Percentiles rank a stretch among this genome's conserved stretches.
These are phyloP conservation scores for Backusella morwellensis DNA, from an alignment of 192 early-diverging fungal species.

Conservation along the genomic window DNA sequence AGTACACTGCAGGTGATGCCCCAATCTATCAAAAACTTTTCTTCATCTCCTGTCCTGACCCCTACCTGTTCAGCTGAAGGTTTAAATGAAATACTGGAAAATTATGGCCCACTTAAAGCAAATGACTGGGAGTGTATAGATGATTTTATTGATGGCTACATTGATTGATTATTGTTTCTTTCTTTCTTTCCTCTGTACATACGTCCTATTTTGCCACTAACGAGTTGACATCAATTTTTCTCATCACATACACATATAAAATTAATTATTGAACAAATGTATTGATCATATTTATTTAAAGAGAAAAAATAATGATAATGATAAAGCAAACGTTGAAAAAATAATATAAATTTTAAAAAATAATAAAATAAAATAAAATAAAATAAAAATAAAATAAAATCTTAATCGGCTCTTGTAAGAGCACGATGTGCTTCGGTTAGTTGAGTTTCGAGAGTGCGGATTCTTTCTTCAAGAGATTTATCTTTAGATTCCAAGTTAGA, in stretches of 20 bases:
- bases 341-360: too few relatives aligned
- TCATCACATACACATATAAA: background rate
- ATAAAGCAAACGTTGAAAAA: too few relatives aligned
- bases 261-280: background rate
- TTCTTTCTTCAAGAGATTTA: slow-evolving; percentile 33
- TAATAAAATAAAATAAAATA: background rate
- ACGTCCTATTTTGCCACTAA: background rate
- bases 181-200: background rate
- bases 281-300: background rate
- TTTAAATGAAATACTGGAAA: background rate
- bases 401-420: slow-evolving; percentile 9
- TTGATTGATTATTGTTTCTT: background rate
- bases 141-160: slow-evolving; percentile 27
- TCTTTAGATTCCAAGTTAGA: slow-evolving; percentile 36
- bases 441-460: slow-evolving; percentile 38
- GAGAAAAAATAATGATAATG: background rate
- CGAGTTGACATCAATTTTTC: background rate
- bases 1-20: background rate
- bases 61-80: background rate
- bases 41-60: background rate
- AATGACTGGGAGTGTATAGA: slow-evolving; percentile 23
- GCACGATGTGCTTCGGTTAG: slow-evolving; percentile 37
- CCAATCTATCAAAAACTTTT: background rate
- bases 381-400: background rate
- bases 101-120: background rate